These are phyloP conservation scores for Fusarium veterinarium DNA, from an alignment of 2,329 filamentous ascomycete species.

Conservation along the genomic window DNA sequence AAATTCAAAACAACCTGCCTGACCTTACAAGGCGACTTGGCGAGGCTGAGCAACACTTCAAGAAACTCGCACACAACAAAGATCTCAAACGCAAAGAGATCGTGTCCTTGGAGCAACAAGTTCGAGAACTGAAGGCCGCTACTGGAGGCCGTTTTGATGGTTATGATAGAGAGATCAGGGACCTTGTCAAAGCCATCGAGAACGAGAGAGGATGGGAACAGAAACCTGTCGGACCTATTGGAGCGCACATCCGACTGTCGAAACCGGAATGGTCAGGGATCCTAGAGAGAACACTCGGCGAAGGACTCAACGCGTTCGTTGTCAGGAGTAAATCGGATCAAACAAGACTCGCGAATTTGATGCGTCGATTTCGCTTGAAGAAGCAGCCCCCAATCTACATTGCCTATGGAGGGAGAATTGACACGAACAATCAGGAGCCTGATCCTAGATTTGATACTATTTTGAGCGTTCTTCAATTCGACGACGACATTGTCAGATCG, in stretches of 20 bases:
- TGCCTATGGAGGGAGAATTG: conserved; percentile 51
- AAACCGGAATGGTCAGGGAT: conserved; percentile 87
- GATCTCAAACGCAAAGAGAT: conserved; percentile 66
- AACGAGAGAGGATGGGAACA: conserved; percentile 75
- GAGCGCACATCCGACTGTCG: conserved; percentile 78
- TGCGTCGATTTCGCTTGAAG: conserved; percentile 70
- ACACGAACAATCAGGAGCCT: conserved; percentile 71
- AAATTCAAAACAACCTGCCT: conserved; percentile 48
- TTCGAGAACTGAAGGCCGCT: conserved; percentile 63
- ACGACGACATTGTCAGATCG: conserved; percentile 80
- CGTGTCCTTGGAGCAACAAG: conserved; percentile 57
- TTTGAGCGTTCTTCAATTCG: conserved; percentile 82
- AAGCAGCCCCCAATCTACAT: conserved; percentile 53
- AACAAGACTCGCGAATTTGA: conserved; percentile 72
- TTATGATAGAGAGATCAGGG: conserved; percentile 71
- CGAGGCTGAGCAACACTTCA: conserved; percentile 47
- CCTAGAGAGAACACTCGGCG: conserved; percentile 81
- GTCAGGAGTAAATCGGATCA: conserved; percentile 83
- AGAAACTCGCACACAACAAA: conserved; percentile 48
- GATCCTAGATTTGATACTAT: conserved; percentile 79
- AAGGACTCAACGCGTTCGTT: conserved; percentile 78
- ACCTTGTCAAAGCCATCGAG: conserved; percentile 75
- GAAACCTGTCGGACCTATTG: conserved; percentile 86
- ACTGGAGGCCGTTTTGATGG: conserved; percentile 71
- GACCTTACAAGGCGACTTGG: conserved; percentile 49